Conservation (phyloP, 371 early-diverging fungal genomes). For the Syncephalastrum sp. region DNA sequence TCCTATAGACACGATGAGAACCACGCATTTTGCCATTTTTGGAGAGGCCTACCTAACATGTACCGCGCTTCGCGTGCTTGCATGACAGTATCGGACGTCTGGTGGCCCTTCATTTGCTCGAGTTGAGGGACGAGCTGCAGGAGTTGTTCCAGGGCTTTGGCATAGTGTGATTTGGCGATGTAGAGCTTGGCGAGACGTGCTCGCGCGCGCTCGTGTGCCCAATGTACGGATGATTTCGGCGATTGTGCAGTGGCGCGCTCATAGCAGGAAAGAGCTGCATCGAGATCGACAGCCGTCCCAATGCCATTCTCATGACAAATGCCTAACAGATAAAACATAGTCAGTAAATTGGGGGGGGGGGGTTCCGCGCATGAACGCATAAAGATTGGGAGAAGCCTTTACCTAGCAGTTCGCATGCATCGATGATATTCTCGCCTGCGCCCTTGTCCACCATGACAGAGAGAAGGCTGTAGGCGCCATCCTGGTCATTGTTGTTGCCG, state of each 20-base stretch:
- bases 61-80: slow-evolving; percentile 37
- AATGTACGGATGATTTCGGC: slow-evolving; percentile 10
- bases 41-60: slow-evolving; percentile 20
- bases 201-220: slow-evolving; percentile 29
- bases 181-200: slow-evolving; percentile 23
- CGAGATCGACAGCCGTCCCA: slow-evolving; percentile 8
- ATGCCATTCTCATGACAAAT: slow-evolving; percentile 20
- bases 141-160: slow-evolving; percentile 14
- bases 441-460: slow-evolving; percentile 11
- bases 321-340: slow-evolving; percentile 10
- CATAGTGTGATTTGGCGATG: slow-evolving; percentile 16
- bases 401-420: slow-evolving; percentile 23
- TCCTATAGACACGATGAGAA: slow-evolving; percentile 10
- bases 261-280: no score
- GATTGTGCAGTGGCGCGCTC: no score
- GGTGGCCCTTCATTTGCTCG: slow-evolving; percentile 23
- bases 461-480: slow-evolving; percentile 8
- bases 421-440: slow-evolving; percentile 8
- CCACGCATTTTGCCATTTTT: no score
- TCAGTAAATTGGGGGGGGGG: not conserved
- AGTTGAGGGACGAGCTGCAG: slow-evolving; percentile 15
- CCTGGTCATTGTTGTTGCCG: slow-evolving; percentile 2
- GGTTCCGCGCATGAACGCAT: not conserved
- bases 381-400: not conserved
- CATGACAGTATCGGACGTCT: slow-evolving; percentile 23